A percentile compares a stretch with the other conserved stretches of the same genome.
Conservation (phyloP, 2,329 filamentous ascomycete species). For the Talaromyces rugulosus region DNA sequence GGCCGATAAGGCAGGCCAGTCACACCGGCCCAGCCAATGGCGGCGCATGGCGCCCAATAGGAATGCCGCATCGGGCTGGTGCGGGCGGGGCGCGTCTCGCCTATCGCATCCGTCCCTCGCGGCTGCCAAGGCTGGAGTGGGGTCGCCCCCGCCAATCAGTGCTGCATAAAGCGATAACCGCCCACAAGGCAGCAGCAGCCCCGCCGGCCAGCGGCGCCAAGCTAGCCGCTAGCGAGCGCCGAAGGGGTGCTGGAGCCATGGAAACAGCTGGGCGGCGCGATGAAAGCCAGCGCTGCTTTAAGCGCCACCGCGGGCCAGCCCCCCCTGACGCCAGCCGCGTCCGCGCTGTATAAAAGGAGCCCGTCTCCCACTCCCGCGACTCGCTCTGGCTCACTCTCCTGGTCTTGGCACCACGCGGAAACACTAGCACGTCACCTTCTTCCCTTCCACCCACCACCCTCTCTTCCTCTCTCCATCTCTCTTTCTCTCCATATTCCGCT, state of each 20-base stretch:
- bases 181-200: neutral
- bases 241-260: constrained; percentile 27
- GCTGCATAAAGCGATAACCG: neutral
- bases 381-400: constrained; percentile 28
- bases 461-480: constrained; percentile 14
- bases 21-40: neutral
- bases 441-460: constrained; percentile 17
- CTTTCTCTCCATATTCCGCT: constrained; percentile 17
- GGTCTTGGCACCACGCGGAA: constrained; percentile 39
- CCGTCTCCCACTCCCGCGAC: constrained; percentile 32
- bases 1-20: neutral
- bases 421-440: constrained; percentile 28
- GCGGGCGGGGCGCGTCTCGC: neutral
- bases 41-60: neutral
- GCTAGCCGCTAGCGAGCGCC: constrained; percentile 21
- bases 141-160: neutral
- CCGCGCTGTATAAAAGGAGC: constrained; percentile 36
- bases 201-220: constrained; percentile 4
- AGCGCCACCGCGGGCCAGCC: constrained; percentile 33
- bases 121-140: neutral
- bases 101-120: neutral
- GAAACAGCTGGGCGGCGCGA: constrained; percentile 10
- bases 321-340: constrained; percentile 29
- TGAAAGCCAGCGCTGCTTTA: constrained; percentile 29
- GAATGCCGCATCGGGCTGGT: constrained; percentile 2